phyloP scores from a whole-genome alignment of 2,329 filamentous ascomycete species.

The Colletotrichum sp. region DNA sequence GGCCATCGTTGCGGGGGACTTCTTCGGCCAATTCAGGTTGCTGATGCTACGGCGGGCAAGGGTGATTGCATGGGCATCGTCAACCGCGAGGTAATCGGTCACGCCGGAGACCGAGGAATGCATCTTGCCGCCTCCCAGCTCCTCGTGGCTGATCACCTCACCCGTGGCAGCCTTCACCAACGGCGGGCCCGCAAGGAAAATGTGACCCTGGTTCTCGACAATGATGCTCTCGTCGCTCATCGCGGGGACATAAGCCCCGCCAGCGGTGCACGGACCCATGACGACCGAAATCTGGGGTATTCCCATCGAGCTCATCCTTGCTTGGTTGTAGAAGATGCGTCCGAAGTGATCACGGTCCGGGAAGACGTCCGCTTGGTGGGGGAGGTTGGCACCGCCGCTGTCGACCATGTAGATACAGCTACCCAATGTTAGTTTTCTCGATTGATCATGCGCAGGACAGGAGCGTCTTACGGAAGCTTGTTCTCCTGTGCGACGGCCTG shows the following conservation, averaged over 20 bases:
- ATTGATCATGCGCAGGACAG: not conserved
- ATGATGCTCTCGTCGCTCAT: slow-evolving; percentile 99
- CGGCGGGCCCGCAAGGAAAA: slow-evolving; percentile 93
- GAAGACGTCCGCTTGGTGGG: slow-evolving; percentile 94
- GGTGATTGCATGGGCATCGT: slow-evolving; percentile 89
- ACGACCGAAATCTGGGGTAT: slow-evolving; percentile 95
- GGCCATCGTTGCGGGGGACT: slow-evolving; percentile 39
- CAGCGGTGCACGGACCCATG: slow-evolving; percentile 96
- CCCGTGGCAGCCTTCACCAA: slow-evolving; percentile 96
- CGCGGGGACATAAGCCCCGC: slow-evolving; percentile 92
- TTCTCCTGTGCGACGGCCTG: slow-evolving; percentile 93
- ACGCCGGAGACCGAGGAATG: slow-evolving; percentile 93
- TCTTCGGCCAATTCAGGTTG: slow-evolving; percentile 86
- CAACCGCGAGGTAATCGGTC: slow-evolving; percentile 92
- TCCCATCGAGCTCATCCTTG: slow-evolving; percentile 84
- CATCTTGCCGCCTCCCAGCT: slow-evolving; percentile 87
- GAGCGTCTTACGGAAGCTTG: slow-evolving; percentile 62
- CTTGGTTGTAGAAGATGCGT: slow-evolving; percentile 98
- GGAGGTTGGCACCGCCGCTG: slow-evolving; percentile 92
- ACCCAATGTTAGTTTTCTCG: not conserved
- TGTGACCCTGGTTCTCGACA: slow-evolving; percentile 93
- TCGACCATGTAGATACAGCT: slow-evolving; percentile 95
- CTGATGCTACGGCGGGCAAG: slow-evolving; percentile 82
- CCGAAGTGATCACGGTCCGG: slow-evolving; percentile 95
- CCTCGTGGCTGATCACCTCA: slow-evolving; percentile 88